Percentiles rank a stretch among this genome's conserved stretches.
These are phyloP conservation scores for Aschersonia sp. DNA, from an alignment of 2,329 filamentous ascomycete species.

Conservation along the genomic window DNA sequence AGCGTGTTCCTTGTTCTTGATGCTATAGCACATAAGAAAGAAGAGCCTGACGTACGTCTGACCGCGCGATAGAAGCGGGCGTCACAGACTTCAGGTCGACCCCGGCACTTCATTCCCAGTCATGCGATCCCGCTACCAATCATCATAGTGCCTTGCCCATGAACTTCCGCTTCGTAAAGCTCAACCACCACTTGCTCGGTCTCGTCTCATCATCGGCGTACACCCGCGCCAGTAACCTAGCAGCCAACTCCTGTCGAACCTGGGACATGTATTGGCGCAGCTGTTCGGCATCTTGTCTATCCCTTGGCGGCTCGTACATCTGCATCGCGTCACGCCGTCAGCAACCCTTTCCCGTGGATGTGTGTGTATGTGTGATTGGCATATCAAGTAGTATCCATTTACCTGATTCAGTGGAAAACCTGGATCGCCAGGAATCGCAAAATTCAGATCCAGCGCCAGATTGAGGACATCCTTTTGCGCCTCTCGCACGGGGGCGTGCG, in stretches of 20 bases:
- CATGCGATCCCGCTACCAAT: neutral
- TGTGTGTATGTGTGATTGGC: neutral
- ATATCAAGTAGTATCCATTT: constrained; percentile 5
- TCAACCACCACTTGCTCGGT: constrained; percentile 87
- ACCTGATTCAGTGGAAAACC: constrained; percentile 87
- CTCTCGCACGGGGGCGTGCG: constrained; percentile 46
- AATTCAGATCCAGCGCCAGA: constrained; percentile 80
- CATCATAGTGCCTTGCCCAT: constrained; percentile 82
- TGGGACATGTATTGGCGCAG: constrained; percentile 83
- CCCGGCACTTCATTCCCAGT: too few species aligned
- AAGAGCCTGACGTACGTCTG: too few species aligned
- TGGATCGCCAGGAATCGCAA: constrained; percentile 87
- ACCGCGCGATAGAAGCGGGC: too few species aligned
- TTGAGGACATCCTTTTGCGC: constrained; percentile 70
- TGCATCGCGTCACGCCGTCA: constrained; percentile 11
- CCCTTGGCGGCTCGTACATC: constrained; percentile 80
- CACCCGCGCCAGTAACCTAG: constrained; percentile 68
- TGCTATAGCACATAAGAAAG: too few species aligned
- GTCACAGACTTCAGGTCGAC: too few species aligned
- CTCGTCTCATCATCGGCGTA: constrained; percentile 68
- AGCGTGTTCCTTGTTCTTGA: too few species aligned
- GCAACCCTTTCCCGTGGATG: neutral
- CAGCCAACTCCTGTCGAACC: constrained; percentile 81
- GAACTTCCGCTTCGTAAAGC: constrained; percentile 98
- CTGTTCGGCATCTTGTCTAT: constrained; percentile 79